Evolutionary conservation across 1,139 yeast genomes (phyloP).

Genomic region (Diutina mesorugosa): DNA sequence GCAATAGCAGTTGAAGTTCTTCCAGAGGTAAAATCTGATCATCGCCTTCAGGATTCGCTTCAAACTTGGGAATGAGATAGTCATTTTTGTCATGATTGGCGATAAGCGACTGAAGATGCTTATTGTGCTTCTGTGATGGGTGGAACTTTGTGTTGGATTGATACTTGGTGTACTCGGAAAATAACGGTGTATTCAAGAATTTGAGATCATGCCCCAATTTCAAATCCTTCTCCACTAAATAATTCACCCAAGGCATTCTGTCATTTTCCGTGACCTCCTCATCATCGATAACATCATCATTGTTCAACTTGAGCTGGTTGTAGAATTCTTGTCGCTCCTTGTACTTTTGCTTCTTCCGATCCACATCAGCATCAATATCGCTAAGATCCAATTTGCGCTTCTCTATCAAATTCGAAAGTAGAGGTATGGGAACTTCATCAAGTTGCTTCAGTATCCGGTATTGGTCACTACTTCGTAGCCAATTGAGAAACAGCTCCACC

Average conservation of each 20-base stretch:
- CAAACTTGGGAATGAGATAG: constrained; percentile 14
- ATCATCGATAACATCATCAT: constrained; percentile 18
- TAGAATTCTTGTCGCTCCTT: constrained; percentile 25
- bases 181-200: constrained; percentile 20
- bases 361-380: constrained; percentile 7
- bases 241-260: constrained; percentile 26
- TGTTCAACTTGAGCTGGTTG: constrained; percentile 20
- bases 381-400: constrained; percentile 16
- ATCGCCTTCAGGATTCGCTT: constrained; percentile 8
- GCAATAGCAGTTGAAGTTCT: constrained; percentile 13
- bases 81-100: constrained; percentile 17
- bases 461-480: constrained; percentile 22
- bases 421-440: constrained; percentile 19
- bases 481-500: constrained; percentile 21
- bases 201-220: constrained; percentile 30
- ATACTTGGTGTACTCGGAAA: constrained; percentile 15
- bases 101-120: constrained; percentile 14
- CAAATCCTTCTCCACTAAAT: constrained; percentile 30
- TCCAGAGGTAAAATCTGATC: constrained; percentile 11
- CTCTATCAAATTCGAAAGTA: constrained; percentile 24
- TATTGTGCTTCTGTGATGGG: constrained; percentile 14
- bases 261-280: constrained; percentile 19
- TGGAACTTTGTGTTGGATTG: constrained; percentile 19
- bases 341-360: constrained; percentile 9
- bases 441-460: constrained; percentile 14